These are phyloP conservation scores for Smallanthus sonchifolius DNA, from an alignment of 129 eudicot species.

Conservation along the genomic window DNA sequence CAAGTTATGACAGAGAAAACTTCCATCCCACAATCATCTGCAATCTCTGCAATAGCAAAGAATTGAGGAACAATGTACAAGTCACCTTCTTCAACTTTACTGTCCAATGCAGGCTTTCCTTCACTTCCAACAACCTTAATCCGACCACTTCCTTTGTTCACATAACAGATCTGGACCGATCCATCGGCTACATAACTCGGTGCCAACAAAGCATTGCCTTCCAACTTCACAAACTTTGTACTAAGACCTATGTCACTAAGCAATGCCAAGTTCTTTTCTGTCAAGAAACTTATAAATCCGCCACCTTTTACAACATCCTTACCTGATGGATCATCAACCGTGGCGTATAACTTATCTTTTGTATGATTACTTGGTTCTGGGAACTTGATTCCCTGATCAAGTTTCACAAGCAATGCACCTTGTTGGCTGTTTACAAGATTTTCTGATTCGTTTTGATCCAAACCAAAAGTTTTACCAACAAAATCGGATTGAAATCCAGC, in stretches of 20 bases:
- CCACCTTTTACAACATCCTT: slow-evolving; percentile 16
- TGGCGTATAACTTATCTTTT: background rate
- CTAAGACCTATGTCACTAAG: slow-evolving; percentile 46
- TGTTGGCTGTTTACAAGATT: slow-evolving; percentile 31
- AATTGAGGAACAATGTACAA: slow-evolving; percentile 55
- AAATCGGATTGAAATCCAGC: slow-evolving; percentile 41
- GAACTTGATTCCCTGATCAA: slow-evolving; percentile 23
- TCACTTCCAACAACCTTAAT: slow-evolving; percentile 48
- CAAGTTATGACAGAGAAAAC: slow-evolving; percentile 39
- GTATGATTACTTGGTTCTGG: slow-evolving; percentile 23
- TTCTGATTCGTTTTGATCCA: slow-evolving; percentile 14
- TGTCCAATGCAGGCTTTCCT: slow-evolving; percentile 34
- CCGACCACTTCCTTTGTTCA: slow-evolving; percentile 42
- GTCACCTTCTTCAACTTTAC: slow-evolving; percentile 34
- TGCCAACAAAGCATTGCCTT: slow-evolving; percentile 28
- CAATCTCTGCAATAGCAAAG: slow-evolving; percentile 28
- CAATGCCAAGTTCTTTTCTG: slow-evolving; percentile 24
- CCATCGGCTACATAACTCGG: slow-evolving; percentile 39
- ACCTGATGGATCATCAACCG: slow-evolving; percentile 3
- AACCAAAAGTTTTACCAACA: slow-evolving; percentile 25
- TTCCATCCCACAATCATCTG: slow-evolving; percentile 49
- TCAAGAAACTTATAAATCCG: slow-evolving; percentile 16
- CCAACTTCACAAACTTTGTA: slow-evolving; percentile 35
- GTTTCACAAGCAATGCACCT: slow-evolving; percentile 22
- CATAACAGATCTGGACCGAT: slow-evolving; percentile 35